Evolutionary conservation across 208 protist species (phyloP), one percentile per base, ranked within the genome.

Genomic region (Balamuthia mandrillaris): DNA sequence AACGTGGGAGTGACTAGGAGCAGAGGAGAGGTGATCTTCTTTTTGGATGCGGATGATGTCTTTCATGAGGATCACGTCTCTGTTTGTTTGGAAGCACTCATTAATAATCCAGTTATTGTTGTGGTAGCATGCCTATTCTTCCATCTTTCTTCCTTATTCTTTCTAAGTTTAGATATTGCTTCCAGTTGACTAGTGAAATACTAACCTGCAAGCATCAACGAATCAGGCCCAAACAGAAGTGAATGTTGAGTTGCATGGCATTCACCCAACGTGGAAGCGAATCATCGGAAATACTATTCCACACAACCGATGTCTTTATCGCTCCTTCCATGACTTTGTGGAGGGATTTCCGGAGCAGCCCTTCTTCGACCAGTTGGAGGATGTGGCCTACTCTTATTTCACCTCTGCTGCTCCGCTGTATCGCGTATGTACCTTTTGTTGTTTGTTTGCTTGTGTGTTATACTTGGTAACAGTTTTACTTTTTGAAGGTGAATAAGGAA

Each of bases 241-340:
- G 31, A 79, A 79, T 21, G 31, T 79, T 27, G 70, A 79, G 9
- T 45, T 79, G 12, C 47, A 79, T 29, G 3, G 16, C 0, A 52
- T 79, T 21, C 70, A 79, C 31, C 70, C 70, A 2, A 54, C n/a
- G 31, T 79, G 70, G 70, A 79, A 79, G 70, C 47, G 60, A 35
- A 79, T 60, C 47, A 37, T 79, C 9, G 70, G 60, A 33, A 49
- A 49, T 2, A 79, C 70, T 1, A 79, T 79, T 9, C 70, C 70
- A 3, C 33, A 29, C 12, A 79, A 42, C 0, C 70, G 70, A 5
- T 27, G 33, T 0, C 4, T 79, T 7, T 79, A 49, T 42, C 0
- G 70, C 21, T 60, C 52, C 31, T 42, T 60, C 29, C 70, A 79
- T 49, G 3, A 79, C 7, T 79, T 79, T 49, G 31, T 79, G 7